These are phyloP conservation scores for Rhizopogon rudus DNA, from an alignment of 768 basidiomycete genomes.

Conservation along the genomic window DNA sequence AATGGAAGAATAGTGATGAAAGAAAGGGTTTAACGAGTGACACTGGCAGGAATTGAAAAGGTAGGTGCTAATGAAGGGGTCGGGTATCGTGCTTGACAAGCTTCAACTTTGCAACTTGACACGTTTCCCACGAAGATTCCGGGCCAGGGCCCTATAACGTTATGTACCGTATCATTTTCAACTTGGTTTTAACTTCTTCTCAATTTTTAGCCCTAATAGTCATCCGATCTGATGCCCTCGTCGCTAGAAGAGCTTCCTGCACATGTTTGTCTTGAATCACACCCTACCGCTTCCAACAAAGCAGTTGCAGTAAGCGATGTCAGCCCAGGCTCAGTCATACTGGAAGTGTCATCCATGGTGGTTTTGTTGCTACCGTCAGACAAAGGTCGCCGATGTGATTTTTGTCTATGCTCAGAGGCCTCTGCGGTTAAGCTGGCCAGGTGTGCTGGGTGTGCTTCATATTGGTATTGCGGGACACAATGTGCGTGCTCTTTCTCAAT, in stretches of 20 bases:
- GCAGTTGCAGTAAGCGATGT: conserved; percentile 38
- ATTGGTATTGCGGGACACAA: conserved; percentile 65
- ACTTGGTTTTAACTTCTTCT: too few species aligned
- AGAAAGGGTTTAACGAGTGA: too few species aligned
- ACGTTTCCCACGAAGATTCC: too few species aligned
- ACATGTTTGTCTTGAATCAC: conserved; percentile 33
- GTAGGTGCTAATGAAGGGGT: too few species aligned
- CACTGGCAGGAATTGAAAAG: too few species aligned
- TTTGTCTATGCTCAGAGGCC: conserved; percentile 41
- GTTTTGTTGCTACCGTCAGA: conserved; percentile 47
- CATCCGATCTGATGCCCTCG: neutral
- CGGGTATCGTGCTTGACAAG: too few species aligned
- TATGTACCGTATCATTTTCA: too few species aligned
- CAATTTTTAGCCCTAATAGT: neutral
- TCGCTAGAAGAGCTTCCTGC: neutral
- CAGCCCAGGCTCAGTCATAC: conserved; percentile 42
- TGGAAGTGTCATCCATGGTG: conserved; percentile 40
- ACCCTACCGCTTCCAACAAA: conserved; percentile 46
- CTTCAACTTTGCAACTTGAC: too few species aligned
- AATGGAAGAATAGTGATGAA: too few species aligned
- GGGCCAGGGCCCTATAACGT: too few species aligned
- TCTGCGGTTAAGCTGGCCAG: conserved; percentile 35
- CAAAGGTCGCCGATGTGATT: conserved; percentile 66
- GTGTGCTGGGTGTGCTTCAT: conserved; percentile 64
- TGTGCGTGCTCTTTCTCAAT: conserved; percentile 41